Base-by-base conservation (phyloP, 805 yeast genomes). In the Wickerhamomyces xylosicus region DNA sequence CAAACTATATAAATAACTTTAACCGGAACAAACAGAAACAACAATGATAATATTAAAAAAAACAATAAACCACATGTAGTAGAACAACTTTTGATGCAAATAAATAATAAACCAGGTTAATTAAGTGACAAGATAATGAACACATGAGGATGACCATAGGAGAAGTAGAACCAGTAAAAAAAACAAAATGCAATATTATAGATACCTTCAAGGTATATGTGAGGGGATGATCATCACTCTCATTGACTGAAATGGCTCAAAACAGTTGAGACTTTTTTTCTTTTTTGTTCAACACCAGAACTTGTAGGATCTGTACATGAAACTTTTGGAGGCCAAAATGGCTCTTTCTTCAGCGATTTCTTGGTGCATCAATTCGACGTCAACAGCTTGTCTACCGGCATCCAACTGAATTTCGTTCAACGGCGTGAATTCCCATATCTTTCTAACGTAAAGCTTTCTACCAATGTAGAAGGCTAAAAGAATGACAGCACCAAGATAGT, bases 381-480 rank as follows among this genome's bases (percentile, higher is more conserved):
- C 84, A 18, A 70, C 47, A 33, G 71, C 74, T 46, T 80, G 68
- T 56, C 83, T 71, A 39, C 87, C 87, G 36, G 75, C 64, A 50
- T 74, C 80, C 33, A 79, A 54, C 47, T 77, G 83, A 47, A 79
- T 71, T 27, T 73, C 71, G 34, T 56, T 48, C 27, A 72, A 63
- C 35, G 64, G 63, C 41, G 69, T 56, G 49, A 66, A 68, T 15
- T 63, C 52, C 22, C 53, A 49, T 60, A 66, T 64, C 47, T 63
- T 63, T 44, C 63, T 62, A 33, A 56, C 57, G 66, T 66, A 69
- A 13, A 63, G 13, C 48, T 68, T 69, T 54, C 69, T 70, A 21
- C 57, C 66, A 15, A 61, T 5, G 48, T 63, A 71, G 37, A 59
- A 59, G 2, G 47, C 51, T 1, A 68, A 19, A 40, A 69, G 54